A percentile compares a stretch with the other conserved stretches of the same genome.
phyloP scores from a whole-genome alignment of 495 filamentous ascomycete genomes.

The Neurospora sp. region DNA sequence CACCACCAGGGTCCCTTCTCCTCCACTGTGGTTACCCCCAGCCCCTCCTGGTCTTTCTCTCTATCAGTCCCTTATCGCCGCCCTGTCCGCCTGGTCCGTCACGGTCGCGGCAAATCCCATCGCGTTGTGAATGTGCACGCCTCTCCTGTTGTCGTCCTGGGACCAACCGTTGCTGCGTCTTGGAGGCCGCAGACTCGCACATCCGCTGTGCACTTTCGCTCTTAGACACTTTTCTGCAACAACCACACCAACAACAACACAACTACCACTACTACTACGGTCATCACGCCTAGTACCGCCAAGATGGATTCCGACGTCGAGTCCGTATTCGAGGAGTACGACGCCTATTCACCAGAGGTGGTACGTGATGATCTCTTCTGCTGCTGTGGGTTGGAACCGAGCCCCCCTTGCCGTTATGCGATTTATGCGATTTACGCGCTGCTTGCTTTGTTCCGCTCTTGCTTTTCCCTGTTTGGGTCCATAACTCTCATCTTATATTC shows the following conservation, averaged over 20 bases:
- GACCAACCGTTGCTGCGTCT: conserved; percentile 1
- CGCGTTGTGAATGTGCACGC: conserved; percentile 4
- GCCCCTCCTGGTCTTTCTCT: neutral
- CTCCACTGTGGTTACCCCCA: neutral
- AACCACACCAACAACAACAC: neutral
- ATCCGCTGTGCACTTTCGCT: conserved; percentile 1
- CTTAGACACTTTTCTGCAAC: neutral
- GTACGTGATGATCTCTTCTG: conserved; percentile 21
- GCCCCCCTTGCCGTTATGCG: neutral
- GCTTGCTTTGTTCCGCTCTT: conserved; percentile 5
- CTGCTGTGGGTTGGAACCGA: conserved; percentile 3
- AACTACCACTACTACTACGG: neutral
- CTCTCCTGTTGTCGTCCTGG: conserved; percentile 1
- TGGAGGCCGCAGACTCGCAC: conserved; percentile 1
- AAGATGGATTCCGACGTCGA: conserved; percentile 45
- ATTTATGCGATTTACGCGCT: neutral
- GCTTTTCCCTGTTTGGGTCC: neutral
- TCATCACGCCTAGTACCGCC: neutral
- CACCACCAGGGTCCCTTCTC: neutral
- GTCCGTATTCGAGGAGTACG: conserved; percentile 47
- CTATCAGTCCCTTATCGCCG: neutral
- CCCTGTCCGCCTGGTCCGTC: neutral
- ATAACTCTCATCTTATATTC: neutral
- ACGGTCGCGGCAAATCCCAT: neutral
- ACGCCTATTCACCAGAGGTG: conserved; percentile 35